Evolutionary conservation across 768 basidiomycete genomes (phyloP).

Genomic region (Pseudohyphozyma bogoriensis): DNA sequence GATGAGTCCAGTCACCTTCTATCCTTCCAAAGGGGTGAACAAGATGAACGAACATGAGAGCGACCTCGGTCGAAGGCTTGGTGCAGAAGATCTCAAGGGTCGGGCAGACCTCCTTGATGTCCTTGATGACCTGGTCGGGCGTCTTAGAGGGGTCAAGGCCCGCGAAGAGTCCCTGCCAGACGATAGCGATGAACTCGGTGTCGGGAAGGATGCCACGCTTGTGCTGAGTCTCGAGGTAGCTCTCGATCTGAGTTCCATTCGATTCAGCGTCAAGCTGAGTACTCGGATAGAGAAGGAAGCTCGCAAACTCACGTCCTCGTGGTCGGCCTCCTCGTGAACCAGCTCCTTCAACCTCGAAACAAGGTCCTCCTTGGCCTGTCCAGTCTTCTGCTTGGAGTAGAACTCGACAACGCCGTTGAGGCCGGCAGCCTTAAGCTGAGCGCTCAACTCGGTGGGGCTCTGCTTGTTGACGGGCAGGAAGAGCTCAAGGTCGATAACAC

Average conservation of each 20-base stretch:
- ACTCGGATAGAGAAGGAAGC: no score
- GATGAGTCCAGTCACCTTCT: not conserved
- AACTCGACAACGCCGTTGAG: constrained; percentile 80
- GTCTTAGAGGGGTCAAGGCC: constrained; percentile 55
- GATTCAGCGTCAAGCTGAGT: not conserved
- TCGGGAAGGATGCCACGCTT: constrained; percentile 75
- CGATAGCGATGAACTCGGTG: constrained; percentile 69
- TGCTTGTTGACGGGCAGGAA: constrained; percentile 84
- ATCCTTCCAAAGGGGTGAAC: not conserved
- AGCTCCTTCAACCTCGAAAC: constrained; percentile 60
- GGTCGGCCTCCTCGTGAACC: constrained; percentile 43
- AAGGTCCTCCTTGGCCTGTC: constrained; percentile 58
- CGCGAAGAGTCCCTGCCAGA: constrained; percentile 85
- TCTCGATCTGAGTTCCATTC: constrained; percentile 52
- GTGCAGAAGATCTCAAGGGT: constrained; percentile 84
- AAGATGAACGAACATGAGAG: constrained; percentile 56
- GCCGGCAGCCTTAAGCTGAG: constrained; percentile 72
- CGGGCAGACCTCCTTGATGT: constrained; percentile 75
- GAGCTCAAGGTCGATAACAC: constrained; percentile 68
- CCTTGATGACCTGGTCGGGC: constrained; percentile 39
- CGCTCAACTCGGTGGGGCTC: constrained; percentile 61
- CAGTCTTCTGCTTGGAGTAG: constrained; percentile 85
- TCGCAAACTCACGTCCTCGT: constrained; percentile 51
- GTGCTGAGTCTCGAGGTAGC: constrained; percentile 50
- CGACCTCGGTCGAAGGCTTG: constrained; percentile 79